Base-by-base conservation (phyloP, 2,329 filamentous ascomycete species). In the Metarhizium album region DNA sequence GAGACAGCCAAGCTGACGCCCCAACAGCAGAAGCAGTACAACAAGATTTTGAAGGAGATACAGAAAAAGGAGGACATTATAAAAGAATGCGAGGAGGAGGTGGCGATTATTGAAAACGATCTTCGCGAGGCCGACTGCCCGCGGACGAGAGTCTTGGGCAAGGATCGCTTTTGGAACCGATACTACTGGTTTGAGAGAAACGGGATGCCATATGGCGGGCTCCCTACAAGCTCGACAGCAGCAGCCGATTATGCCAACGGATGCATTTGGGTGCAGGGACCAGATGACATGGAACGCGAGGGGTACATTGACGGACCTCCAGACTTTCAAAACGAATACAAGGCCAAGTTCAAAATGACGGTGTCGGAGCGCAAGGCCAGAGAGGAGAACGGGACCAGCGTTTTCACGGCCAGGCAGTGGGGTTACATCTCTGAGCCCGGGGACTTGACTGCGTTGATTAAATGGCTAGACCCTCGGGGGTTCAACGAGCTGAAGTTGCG, bases 161-260 rank as follows among this genome's bases (percentile, higher is more conserved):
- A 93, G 65, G 93, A 98, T 68, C 83, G 93, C 43, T 98, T 95
- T 74, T 95, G 91, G 83, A 97, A 98, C 68, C 82, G 91, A 49
- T 98, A 97, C 69, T 97, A 94, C 74, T 98, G 93, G 91, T 96
- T 97, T 66, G 93, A 98, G 69, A 85, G 91, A 55, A 98, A 97
- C 62, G 93, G 90, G 23, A 97, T 97, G 90, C 93, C 93, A 0
- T 95, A 91, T 61, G 89, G 79, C 31, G 93, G 93, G 4, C 75
- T 96, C 50, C 90, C 90, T 0, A 81, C 79, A 56, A 95, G 89
- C 66, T 96, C 90, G 16, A 97, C 91, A 1, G 86, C 89, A 1
- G 76, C 83, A 45, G 90, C 91, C 22, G 84, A 80, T 8, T 98
- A 97, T 63, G 90, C 91, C 40, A 98, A 97, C 64, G 93, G 89